Percentiles rank a stretch among this genome's conserved stretches.
phyloP scores from a whole-genome alignment of 2,329 filamentous ascomycete species.

The Escovopsis sp. region DNA sequence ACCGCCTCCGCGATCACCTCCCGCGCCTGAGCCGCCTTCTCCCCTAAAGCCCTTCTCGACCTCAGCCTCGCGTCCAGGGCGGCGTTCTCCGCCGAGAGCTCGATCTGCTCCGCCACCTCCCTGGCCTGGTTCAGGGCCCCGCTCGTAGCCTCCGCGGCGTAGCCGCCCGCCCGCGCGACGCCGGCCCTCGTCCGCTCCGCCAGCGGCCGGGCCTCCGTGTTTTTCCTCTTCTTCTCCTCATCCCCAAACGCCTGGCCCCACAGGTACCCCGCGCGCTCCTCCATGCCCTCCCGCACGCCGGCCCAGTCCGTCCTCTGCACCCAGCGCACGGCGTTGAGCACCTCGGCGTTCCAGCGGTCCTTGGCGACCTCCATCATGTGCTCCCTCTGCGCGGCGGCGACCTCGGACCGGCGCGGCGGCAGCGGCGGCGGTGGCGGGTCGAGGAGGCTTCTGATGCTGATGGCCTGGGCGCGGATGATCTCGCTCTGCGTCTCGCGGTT shows the following conservation, averaged over 20 bases:
- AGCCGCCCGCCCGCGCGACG: conserved; percentile 11
- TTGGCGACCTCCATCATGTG: conserved; percentile 53
- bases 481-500: conserved; percentile 47
- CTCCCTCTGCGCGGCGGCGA: conserved; percentile 35
- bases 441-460: conserved; percentile 37
- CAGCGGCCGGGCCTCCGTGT: conserved; percentile 17
- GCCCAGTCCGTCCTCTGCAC: conserved; percentile 53
- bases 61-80: conserved; percentile 14
- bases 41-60: conserved; percentile 12
- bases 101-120: conserved; percentile 14
- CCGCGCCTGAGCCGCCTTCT: conserved; percentile 21
- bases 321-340: conserved; percentile 51
- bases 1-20: conserved; percentile 24
- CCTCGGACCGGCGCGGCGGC: conserved; percentile 35
- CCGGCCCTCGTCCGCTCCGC: conserved; percentile 18
- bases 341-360: conserved; percentile 63
- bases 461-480: conserved; percentile 41
- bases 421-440: conserved; percentile 32
- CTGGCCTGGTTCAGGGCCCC: conserved; percentile 19
- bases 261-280: conserved; percentile 31
- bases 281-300: conserved; percentile 42
- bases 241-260: conserved; percentile 26
- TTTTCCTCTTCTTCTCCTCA: conserved; percentile 14
- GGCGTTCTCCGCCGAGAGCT: conserved; percentile 13
- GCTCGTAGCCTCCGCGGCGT: conserved; percentile 20